A percentile compares a stretch with the other conserved stretches of the same genome.
Evolutionary conservation across 164 flowering plant genomes (phyloP).

Genomic region (Protea cynaroides): DNA sequence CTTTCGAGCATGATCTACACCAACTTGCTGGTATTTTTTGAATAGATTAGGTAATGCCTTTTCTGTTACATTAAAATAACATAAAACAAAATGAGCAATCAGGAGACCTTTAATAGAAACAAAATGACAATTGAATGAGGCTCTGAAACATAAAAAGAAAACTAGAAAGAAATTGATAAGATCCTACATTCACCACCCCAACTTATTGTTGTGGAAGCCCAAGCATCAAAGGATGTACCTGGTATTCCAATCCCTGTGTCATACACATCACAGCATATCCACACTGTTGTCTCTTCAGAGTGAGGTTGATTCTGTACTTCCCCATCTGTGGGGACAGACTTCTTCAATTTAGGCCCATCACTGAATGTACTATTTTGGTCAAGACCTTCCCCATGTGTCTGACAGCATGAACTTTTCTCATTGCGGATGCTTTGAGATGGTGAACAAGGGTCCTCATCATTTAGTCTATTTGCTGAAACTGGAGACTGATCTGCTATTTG

Average conservation of each 20-base stretch:
- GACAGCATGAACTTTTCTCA: slow-evolving; percentile 13
- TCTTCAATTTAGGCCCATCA: slow-evolving; percentile 24
- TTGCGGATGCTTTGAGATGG: slow-evolving; percentile 10
- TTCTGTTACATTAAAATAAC: slow-evolving; percentile 38
- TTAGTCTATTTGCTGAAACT: slow-evolving; percentile 12
- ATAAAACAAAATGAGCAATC: slow-evolving; percentile 3
- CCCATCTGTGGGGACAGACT: slow-evolving; percentile 21
- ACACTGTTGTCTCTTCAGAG: slow-evolving; percentile 47
- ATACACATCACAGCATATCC: slow-evolving; percentile 91
- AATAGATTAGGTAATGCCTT: slow-evolving; percentile 82
- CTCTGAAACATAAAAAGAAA: background rate
- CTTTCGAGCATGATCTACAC: slow-evolving; percentile 94
- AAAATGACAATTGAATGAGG: background rate
- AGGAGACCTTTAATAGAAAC: background rate
- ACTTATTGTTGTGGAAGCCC: background rate
- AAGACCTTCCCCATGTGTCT: slow-evolving; percentile 20
- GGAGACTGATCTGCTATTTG: slow-evolving; percentile 25
- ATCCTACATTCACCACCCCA: background rate
- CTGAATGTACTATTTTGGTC: slow-evolving; percentile 15
- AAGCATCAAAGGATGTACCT: slow-evolving; percentile 33
- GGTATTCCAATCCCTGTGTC: slow-evolving; percentile 99
- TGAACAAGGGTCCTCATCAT: slow-evolving; percentile 22
- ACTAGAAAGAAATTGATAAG: background rate
- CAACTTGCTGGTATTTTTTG: slow-evolving; percentile 91
- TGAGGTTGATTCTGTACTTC: slow-evolving; percentile 27